Evolutionary conservation across 129 eudicot genomes (phyloP), one percentile per base, ranked within the genome.

Genomic region (Smallanthus sonchifolius): DNA sequence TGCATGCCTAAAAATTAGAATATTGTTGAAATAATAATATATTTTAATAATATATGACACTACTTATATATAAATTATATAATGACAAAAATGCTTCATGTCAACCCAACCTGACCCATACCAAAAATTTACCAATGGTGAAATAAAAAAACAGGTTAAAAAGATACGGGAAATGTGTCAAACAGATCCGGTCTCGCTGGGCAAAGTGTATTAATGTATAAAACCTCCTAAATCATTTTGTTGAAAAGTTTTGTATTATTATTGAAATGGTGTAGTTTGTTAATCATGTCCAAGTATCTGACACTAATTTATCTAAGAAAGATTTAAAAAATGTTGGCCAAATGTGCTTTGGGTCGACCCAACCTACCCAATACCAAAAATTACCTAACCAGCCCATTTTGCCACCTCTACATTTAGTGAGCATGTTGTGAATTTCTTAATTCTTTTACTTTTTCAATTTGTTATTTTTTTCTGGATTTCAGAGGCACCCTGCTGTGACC

Each of bases 401-500:
- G 59, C 59, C 10, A 16, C 30, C 30, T 16, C 30, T 5, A 44
- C 3, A 35, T 48, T 44, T 13, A 68, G 19, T 64, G 30, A 2
- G 3, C 59, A 52, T 57, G 40, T 30, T 57, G 65, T 28, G 15
- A 9, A 24, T 28, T 57, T 28, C 3, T 28, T 10, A 9, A 7
- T 28, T 28, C 30, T 10, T 24, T 2, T n/a, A 16, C 5, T 1
- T 17, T 35, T 63, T 16, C 6, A 13, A 47, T 60, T 59, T 59
- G n/a, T 9, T 74, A 47, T 64, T 6, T 34, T 67, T 73, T 20
- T 51, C 63, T 4, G 3, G 49, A 81, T 65, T 78, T 35, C 88
- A 94, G 99, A 85, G 96, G 67, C 91, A 95, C 85, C 99, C 99
- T 14, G 85, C 88, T 38, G 88, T 76, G 62, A 95, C 99, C 67